Evolutionary conservation across 352 stramenopile species (phyloP).

Genomic region (Peronospora farinosa): DNA sequence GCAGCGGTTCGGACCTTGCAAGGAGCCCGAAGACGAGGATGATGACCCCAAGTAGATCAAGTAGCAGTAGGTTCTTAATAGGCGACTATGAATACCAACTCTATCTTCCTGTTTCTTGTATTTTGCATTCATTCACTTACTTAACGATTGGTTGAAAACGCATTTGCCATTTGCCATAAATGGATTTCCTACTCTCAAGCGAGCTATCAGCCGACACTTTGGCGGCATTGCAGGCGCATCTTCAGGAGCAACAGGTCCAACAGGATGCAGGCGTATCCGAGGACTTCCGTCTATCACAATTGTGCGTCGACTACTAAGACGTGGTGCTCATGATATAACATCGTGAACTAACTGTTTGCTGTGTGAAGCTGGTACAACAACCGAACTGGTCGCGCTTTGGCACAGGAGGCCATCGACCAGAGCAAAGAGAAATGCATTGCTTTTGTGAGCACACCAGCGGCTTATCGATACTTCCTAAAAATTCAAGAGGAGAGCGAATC

Average conservation of each 20-base stretch:
- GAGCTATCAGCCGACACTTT: conserved; percentile 50
- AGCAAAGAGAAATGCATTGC: conserved; percentile 42
- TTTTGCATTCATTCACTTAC: neutral
- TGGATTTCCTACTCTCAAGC: conserved; percentile 38
- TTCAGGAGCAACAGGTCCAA: conserved; percentile 34
- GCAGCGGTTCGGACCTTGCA: conserved; percentile 33
- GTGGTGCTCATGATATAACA: neutral
- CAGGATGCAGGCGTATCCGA: conserved; percentile 39
- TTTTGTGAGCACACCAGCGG: conserved; percentile 49
- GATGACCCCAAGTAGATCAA: conserved; percentile 7
- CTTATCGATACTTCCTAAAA: conserved; percentile 41
- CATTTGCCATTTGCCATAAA: conserved; percentile 9
- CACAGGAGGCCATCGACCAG: conserved; percentile 45
- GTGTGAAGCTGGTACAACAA: conserved; percentile 43
- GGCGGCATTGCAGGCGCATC: conserved; percentile 43
- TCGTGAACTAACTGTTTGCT: conserved; percentile 2
- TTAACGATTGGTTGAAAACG: conserved; percentile 21
- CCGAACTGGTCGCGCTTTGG: conserved; percentile 40
- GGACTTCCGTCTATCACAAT: conserved; percentile 53
- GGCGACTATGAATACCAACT: neutral
- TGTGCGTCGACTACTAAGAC: conserved; percentile 22
- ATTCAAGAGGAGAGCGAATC: conserved; percentile 30
- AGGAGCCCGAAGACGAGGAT: conserved; percentile 23
- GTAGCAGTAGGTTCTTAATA: neutral
- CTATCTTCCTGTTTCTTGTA: neutral